Base-by-base conservation (phyloP, 2,329 filamentous ascomycete species). In the Fusarium lyarnte region DNA sequence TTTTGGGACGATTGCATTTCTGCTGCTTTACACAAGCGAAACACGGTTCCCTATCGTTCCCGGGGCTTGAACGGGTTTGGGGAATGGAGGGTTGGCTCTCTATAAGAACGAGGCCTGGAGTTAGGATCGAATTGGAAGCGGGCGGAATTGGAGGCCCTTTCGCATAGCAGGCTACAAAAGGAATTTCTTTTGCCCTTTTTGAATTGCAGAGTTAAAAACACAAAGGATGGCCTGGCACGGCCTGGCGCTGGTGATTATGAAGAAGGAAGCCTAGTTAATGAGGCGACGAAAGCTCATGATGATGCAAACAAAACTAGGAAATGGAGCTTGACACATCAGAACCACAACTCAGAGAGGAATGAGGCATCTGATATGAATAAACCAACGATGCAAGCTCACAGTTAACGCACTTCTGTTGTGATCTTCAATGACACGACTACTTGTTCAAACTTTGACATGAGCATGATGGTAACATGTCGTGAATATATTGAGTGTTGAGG, bases 121-220 rank as follows among this genome's bases (percentile, higher is more conserved):
- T 77, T 78, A 75, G 76, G 76, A 68, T 76, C 74, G 66, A 72
- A 74, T 77, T 74, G 73, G 59, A 73, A 58, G 74, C 67, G 59
- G 72, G 55, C 57, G 67, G 59, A 62, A 55, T 71, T 73, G 63
- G 55, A 66, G 53, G 60, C 62, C 55, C 60, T 52, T 66, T 73
- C 63, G 51, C 65, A 62, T 68, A 63, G 63, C 69, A 73, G 46
- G 72, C 46, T 66, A 54, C 63, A 65, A 63, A 60, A 66, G 66
- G 63, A 67, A 66, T 75, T 67, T 67, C 63, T 76, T 72, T 75
- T 63, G 47, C 45, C 58, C 57, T 54, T 74, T 77, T 77, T 77
- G 73, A 77, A 77, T 77, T 68, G 33, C 68, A 64, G 63, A 63
- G 62, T 47, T 49, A 51, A 73, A 66, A 47, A 63, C 57, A 55